These are phyloP conservation scores for Backusella macrospora DNA, from an alignment of 192 early-diverging fungal species.

Conservation along the genomic window DNA sequence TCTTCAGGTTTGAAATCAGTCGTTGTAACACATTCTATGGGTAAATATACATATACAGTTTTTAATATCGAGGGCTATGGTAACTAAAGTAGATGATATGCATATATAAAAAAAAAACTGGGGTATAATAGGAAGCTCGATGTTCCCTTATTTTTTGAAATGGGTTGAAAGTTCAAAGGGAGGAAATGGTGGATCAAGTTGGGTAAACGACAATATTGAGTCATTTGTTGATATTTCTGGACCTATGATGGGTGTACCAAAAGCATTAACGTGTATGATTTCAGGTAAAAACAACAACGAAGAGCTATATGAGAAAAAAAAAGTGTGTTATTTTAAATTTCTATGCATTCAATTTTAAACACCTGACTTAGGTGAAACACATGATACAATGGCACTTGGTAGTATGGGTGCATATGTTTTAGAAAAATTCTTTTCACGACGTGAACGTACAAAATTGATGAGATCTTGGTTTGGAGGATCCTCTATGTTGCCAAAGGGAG, in stretches of 20 bases:
- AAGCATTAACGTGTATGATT: conserved; percentile 72
- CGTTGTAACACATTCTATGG: conserved; percentile 69
- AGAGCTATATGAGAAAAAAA: not conserved
- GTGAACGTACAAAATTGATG: conserved; percentile 76
- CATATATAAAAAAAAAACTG: not conserved
- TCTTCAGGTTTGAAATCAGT: conserved; percentile 58
- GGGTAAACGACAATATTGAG: conserved; percentile 80
- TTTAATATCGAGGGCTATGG: not conserved
- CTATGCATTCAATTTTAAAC: not conserved
- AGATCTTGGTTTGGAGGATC: conserved; percentile 80
- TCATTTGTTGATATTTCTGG: conserved; percentile 86
- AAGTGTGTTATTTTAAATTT: not conserved
- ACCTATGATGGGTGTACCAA: conserved; percentile 84
- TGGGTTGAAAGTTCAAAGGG: conserved; percentile 76
- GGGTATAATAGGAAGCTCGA: conserved; percentile 53
- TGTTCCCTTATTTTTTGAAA: conserved; percentile 84
- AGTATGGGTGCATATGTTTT: conserved; percentile 74
- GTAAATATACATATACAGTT: conserved; percentile 24
- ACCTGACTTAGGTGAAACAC: conserved; percentile 57
- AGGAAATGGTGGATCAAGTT: conserved; percentile 69
- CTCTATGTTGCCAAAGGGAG: conserved; percentile 87
- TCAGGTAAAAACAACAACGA: conserved; percentile 45
- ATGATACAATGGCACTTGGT: conserved; percentile 82
- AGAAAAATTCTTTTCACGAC: conserved; percentile 82
- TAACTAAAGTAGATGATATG: not conserved